phyloP scores from a whole-genome alignment of 768 basidiomycete species.

The Xerocomellus amylosporus region DNA sequence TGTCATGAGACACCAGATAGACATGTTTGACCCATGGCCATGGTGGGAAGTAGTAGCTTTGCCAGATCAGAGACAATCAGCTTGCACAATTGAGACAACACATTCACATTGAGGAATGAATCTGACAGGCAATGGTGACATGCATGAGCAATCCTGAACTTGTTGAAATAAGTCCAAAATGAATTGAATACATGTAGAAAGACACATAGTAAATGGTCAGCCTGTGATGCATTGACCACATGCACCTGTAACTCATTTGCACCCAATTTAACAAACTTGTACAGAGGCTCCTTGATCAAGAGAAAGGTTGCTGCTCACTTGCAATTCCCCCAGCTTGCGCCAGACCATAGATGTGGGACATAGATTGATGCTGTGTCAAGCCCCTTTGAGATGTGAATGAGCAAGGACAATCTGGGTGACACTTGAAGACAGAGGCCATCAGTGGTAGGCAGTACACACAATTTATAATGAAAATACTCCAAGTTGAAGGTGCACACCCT shows the following conservation, averaged over 20 bases:
- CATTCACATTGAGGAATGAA: too few relatives aligned
- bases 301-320: background rate
- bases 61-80: too few relatives aligned
- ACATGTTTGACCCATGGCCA: too few relatives aligned
- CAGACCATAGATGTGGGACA: background rate
- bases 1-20: background rate
- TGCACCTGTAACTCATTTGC: background rate
- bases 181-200: too few relatives aligned
- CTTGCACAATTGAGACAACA: too few relatives aligned
- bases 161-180: too few relatives aligned
- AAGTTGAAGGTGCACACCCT: too few relatives aligned
- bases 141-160: too few relatives aligned
- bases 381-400: background rate
- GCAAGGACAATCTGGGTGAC: background rate
- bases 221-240: background rate
- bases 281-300: background rate
- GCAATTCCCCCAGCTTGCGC: background rate
- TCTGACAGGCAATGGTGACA: too few relatives aligned
- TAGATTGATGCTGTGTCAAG: background rate
- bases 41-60: too few relatives aligned
- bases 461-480: too few relatives aligned
- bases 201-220: background rate
- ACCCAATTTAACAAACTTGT: background rate
- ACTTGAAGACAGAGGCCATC: background rate
- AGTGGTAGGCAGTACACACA: background rate